phyloP scores from a whole-genome alignment of 768 basidiomycete genomes.

The Mycena rosella region DNA sequence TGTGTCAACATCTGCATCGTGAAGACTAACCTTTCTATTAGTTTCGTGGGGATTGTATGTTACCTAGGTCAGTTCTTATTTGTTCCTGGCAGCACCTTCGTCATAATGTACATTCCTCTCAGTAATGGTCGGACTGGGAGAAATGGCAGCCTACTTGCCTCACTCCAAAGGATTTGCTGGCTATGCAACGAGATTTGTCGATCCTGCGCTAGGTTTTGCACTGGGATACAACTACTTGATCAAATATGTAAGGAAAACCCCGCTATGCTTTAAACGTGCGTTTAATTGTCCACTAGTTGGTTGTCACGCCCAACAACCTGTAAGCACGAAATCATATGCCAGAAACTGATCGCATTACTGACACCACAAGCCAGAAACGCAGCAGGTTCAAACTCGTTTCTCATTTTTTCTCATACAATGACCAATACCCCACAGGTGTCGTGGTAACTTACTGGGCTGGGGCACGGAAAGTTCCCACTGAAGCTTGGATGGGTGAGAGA shows the following conservation, averaged over 20 bases:
- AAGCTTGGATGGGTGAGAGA: slow-evolving; percentile 69
- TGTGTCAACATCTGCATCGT: slow-evolving; percentile 1
- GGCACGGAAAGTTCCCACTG: slow-evolving; percentile 53
- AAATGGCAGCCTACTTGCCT: slow-evolving; percentile 65
- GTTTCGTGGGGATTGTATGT: slow-evolving; percentile 63
- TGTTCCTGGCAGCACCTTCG: too few species aligned
- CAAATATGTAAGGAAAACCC: slow-evolving; percentile 68
- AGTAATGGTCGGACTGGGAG: slow-evolving; percentile 68
- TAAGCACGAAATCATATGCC: too few species aligned
- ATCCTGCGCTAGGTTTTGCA: slow-evolving; percentile 76
- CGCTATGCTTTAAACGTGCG: neutral
- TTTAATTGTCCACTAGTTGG: slow-evolving; percentile 51
- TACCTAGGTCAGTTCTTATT: too few species aligned
- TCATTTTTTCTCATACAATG: slow-evolving; percentile 61
- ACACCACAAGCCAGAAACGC: too few species aligned
- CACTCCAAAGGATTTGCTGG: slow-evolving; percentile 74
- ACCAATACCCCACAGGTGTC: slow-evolving; percentile 72
- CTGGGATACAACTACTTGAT: slow-evolving; percentile 74
- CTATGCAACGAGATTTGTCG: slow-evolving; percentile 74
- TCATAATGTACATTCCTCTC: slow-evolving; percentile 34
- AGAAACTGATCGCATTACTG: too few species aligned
- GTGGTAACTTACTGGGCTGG: slow-evolving; percentile 64
- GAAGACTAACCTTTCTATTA: slow-evolving; percentile 12
- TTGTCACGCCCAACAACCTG: slow-evolving; percentile 49
- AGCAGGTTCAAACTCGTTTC: too few species aligned